Base-by-base conservation (phyloP, 108 stramenopile species). In the Skeletonema tropicum region DNA sequence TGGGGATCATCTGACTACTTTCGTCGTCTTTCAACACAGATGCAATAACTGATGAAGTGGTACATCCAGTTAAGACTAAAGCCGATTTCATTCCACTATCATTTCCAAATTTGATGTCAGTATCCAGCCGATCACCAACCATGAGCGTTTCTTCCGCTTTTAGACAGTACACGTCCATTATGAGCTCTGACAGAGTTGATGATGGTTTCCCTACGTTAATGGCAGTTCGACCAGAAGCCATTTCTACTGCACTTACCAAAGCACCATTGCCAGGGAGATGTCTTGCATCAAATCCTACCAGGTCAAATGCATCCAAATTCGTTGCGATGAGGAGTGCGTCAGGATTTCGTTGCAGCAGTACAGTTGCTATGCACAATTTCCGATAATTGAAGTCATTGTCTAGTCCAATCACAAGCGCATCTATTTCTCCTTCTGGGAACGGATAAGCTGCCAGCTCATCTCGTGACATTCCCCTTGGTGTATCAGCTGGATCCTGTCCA, bases 41-140 rank as follows among this genome's bases (percentile, higher is more conserved):
- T 30, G 78, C 69, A 60, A 92, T 75, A 26, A 71, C 80, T 14
- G 73, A 64, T 13, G 83, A 80, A 25, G 82, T 88, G 0, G 94
- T 85, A 49, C 90, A 89, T 6, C 94, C 96, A 10, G 89, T 95
- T 71, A 95, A 68, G 1, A 95, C 96, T 30, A 97, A 82, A 1
- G 79, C 77, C 11, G 55, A 48, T 55, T 78, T 73, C 89, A 90
- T 92, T 25, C 88, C 83, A 38, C 85, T 79, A 25, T 83, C 84
- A 29, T 82, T 83, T 15, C 89, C 96, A 74, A 95, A 93, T 72
- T 67, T 74, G 38, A 94, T 83, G 71, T 97, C 96, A 1, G 96
- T 97, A 68, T 95, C 93, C 9, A 97, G 84, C n/a, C 96, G 85
- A 80, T 97, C 94, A 0, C 96, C 96, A 38, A 97, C 89, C 69